Evolutionary conservation across 306 rosid genomes (phyloP).

Genomic region (Cajanus cajan): DNA sequence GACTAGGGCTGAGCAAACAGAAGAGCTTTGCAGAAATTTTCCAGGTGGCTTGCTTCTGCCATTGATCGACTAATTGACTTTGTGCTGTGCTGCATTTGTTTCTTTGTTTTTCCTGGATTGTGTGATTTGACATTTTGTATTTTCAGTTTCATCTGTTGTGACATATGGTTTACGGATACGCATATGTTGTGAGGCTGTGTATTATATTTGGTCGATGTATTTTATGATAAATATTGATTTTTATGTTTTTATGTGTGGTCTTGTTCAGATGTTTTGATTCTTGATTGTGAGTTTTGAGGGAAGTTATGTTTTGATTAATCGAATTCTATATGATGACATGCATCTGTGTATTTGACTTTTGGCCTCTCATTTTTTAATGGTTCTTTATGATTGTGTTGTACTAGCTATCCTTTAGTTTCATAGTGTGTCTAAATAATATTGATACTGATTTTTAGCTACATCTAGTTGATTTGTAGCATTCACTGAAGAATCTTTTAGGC

Average conservation of each 20-base stretch:
- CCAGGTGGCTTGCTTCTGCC: conserved; percentile 60
- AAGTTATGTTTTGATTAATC: not conserved
- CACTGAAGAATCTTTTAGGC: not conserved
- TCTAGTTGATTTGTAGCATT: conserved; percentile 3
- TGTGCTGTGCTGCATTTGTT: not conserved
- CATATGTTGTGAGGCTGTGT: not conserved
- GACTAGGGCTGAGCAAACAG: conserved; percentile 84
- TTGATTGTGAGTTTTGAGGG: not conserved
- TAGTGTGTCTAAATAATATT: not conserved
- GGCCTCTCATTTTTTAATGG: not conserved
- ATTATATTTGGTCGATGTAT: not conserved
- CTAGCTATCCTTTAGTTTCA: not conserved
- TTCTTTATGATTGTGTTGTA: not conserved
- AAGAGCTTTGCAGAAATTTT: conserved; percentile 91
- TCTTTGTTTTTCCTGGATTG: not conserved
- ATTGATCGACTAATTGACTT: not conserved
- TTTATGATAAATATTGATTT: not conserved
- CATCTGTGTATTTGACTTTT: not conserved
- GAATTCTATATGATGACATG: not conserved
- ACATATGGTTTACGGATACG: not conserved
- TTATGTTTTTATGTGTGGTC: not conserved
- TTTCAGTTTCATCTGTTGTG: not conserved
- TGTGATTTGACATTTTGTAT: not conserved
- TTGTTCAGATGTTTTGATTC: not conserved
- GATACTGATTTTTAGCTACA: not conserved